Base-by-base conservation (phyloP, 2,329 filamentous ascomycete species). In the Rachicladosporium sp. region DNA sequence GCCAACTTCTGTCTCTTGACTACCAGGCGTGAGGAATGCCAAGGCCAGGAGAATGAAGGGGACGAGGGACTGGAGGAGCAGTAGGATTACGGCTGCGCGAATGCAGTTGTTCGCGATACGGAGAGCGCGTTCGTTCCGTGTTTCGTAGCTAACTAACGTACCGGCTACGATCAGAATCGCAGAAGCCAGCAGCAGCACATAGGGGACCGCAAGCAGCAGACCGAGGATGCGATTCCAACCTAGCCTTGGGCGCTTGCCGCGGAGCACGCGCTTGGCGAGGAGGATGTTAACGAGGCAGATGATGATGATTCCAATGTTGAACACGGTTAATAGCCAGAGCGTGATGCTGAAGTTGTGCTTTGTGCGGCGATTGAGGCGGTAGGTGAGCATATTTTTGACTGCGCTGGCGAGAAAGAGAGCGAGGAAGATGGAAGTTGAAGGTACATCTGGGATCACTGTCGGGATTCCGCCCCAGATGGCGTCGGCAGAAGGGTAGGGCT, bases 271-370 rank as follows among this genome's bases (percentile, higher is more conserved):
- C 30, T 52, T 48, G 2, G 50, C 45, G 15, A 59, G 49, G 34
- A 57, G 29, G 1, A 59, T 39, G 29, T 55, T 51, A 30, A 57
- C 46, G 36, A 58, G 42, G 44, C 51, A 59, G 29, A 57, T 42
- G 19, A 59, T 46, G 13, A 59, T 32, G 33, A 58, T 46, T 1
- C 57, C 57, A 2, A 49, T 48, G 29, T 54, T 53, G 44, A 49
- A 42, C 40, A 60, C 54, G 43, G 58, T 56, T 27, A 67, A 67
- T 2, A 68, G 49, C 41, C 63, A 49, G 9, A 50, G 43, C 29
- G 54, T 62, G 38, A 65, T 50, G 6, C 65, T 31, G 38, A 69
- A 69, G 13, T 63, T 64, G 46, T 67, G 62, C 1, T 54, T 55
- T 37, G 51, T 48, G 27, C 50, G 46, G 38, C 42, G 51, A 45